Percentiles rank a stretch among this genome's conserved stretches.
Conservation (phyloP, 306 rosid genomes). For the Arachis hypogaea region DNA sequence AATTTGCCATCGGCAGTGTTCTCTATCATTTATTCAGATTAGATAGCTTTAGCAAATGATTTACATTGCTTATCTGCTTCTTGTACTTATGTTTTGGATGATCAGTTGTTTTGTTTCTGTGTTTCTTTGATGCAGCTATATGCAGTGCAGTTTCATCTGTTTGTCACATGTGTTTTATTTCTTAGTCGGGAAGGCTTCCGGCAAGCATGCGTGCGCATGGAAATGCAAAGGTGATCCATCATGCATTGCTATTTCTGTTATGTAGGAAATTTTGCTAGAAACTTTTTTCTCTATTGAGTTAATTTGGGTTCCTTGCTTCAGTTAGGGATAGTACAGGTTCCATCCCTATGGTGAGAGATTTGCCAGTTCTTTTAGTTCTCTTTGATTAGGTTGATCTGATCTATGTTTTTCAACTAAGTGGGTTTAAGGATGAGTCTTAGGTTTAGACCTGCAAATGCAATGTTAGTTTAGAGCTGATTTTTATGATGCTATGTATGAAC, state of each 20-base stretch:
- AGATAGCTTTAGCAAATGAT: neutral
- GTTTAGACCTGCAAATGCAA: slow-evolving; percentile 1
- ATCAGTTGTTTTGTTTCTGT: neutral
- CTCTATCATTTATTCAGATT: neutral
- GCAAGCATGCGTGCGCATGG: slow-evolving; percentile 86
- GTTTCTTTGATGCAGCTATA: slow-evolving; percentile 60
- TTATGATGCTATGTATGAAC: slow-evolving; percentile 25
- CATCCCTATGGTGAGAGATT: slow-evolving; percentile 15
- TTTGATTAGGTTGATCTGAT: slow-evolving; percentile 1
- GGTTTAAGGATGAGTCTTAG: slow-evolving; percentile 3
- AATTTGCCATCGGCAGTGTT: neutral
- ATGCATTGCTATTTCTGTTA: slow-evolving; percentile 24
- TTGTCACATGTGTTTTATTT: slow-evolving; percentile 85
- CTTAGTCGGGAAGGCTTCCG: slow-evolving; percentile 98
- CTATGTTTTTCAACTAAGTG: slow-evolving; percentile 16
- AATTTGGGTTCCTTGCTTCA: slow-evolving; percentile 13
- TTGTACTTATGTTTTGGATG: slow-evolving; percentile 3
- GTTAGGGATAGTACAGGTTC: neutral
- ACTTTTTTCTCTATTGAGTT: slow-evolving; percentile 8
- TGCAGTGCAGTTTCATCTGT: slow-evolving; percentile 92
- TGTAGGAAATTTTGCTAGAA: slow-evolving; percentile 7
- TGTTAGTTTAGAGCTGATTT: slow-evolving; percentile 14
- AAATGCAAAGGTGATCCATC: slow-evolving; percentile 62
- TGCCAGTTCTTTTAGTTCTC: slow-evolving; percentile 13
- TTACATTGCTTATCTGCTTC: neutral